phyloP scores from a whole-genome alignment of 2,329 filamentous ascomycete species.

The Davidsoniella neocaledoniae region DNA sequence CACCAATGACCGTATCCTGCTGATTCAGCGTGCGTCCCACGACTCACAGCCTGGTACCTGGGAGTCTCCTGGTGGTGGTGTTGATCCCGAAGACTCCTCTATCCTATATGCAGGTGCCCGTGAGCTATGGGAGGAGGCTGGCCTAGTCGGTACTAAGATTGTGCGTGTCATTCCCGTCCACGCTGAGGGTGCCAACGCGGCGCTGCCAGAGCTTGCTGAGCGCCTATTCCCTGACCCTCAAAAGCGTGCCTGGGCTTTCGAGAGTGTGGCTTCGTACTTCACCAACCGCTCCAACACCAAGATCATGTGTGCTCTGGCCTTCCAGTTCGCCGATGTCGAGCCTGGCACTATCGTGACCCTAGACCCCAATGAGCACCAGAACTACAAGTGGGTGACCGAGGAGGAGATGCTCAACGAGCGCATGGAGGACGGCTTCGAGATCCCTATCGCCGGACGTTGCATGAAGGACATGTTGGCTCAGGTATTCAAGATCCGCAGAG shows the following conservation, averaged over 20 bases:
- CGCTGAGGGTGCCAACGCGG: conserved; percentile 9
- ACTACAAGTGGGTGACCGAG: conserved; percentile 24
- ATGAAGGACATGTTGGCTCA: conserved; percentile 12
- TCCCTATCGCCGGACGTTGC: conserved; percentile 19
- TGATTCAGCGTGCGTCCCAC: conserved; percentile 28
- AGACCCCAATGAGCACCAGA: conserved; percentile 26
- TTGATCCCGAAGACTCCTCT: conserved; percentile 24
- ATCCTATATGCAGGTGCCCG: conserved; percentile 28
- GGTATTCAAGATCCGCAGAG: conserved; percentile 10
- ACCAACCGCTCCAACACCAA: conserved; percentile 20
- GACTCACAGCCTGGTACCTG: conserved; percentile 29
- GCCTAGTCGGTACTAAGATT: conserved; percentile 21
- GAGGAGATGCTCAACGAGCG: conserved; percentile 20
- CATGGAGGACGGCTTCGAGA: conserved; percentile 17
- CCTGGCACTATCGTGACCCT: conserved; percentile 17
- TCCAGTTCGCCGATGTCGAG: conserved; percentile 21
- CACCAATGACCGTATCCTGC: conserved; percentile 21
- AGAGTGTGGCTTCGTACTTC: conserved; percentile 15
- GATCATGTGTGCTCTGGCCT: conserved; percentile 20
- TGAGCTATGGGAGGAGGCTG: conserved; percentile 32
- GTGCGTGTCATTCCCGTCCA: conserved; percentile 19
- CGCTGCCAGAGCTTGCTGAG: conserved; percentile 1
- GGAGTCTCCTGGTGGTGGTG: conserved; percentile 33
- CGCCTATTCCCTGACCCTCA: conserved; percentile 2
- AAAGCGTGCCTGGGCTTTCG: conserved; percentile 2